A percentile compares a stretch with the other conserved stretches of the same genome.
These are phyloP conservation scores for Trichoderma hamatum DNA, from an alignment of 2,329 filamentous ascomycete genomes.

Conservation along the genomic window DNA sequence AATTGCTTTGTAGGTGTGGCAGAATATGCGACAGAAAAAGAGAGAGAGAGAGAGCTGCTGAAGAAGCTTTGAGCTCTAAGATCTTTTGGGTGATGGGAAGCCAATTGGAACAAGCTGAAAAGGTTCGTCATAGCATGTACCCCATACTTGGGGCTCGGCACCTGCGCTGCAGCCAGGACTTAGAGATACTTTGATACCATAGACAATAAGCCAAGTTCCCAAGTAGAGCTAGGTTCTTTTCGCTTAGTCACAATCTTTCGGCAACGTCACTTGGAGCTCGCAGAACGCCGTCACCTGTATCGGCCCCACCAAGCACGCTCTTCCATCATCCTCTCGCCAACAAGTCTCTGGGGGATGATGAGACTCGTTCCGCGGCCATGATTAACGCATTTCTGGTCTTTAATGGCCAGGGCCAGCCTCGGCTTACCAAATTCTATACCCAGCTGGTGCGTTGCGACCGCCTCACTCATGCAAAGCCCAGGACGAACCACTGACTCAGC, in stretches of 20 bases:
- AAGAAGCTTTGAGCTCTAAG: slow-evolving; percentile 20
- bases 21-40: not conserved
- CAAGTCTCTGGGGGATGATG: slow-evolving; percentile 30
- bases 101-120: slow-evolving; percentile 9
- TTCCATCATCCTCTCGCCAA: slow-evolving; percentile 23
- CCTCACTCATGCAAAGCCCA: not conserved
- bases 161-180: not conserved
- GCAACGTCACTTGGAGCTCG: slow-evolving; percentile 13
- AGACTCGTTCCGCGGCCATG: slow-evolving; percentile 58
- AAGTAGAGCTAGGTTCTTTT: not conserved
- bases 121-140: slow-evolving; percentile 19
- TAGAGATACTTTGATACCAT: not conserved
- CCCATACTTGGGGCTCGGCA: slow-evolving; percentile 19
- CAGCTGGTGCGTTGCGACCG: slow-evolving; percentile 68
- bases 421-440: slow-evolving; percentile 98
- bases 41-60: not conserved
- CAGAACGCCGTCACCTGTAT: not conserved
- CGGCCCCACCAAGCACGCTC: slow-evolving; percentile 7
- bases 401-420: slow-evolving; percentile 95
- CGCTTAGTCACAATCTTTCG: slow-evolving; percentile 12
- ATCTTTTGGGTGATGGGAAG: not conserved
- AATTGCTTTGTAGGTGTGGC: not conserved
- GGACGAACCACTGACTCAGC: not conserved
- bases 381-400: slow-evolving; percentile 99
- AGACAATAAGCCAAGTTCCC: fast-evolving